These are phyloP conservation scores for Verticillium klebahnii DNA, from an alignment of 2,329 filamentous ascomycete genomes.

Conservation along the genomic window DNA sequence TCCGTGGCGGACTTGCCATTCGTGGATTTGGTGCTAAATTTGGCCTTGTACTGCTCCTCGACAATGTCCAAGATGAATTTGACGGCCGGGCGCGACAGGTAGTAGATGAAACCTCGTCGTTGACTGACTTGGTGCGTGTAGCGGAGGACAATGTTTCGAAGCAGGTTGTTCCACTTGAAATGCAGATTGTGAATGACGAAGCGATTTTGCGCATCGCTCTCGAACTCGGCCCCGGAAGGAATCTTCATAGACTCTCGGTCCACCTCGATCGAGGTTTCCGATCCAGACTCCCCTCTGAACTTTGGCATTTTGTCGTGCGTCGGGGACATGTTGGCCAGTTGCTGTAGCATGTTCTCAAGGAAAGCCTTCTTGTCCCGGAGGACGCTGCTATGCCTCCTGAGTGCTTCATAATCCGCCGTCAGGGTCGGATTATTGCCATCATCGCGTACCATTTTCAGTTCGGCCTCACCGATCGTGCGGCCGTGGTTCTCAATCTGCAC, in stretches of 20 bases:
- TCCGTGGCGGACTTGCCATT: constrained; percentile 2
- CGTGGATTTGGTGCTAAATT: constrained; percentile 32
- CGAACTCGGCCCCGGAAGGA: constrained; percentile 71
- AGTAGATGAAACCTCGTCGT: constrained; percentile 93
- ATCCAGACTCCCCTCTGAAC: constrained; percentile 14
- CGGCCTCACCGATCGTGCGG: constrained; percentile 67
- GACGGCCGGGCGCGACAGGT: constrained; percentile 89
- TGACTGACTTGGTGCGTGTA: constrained; percentile 98
- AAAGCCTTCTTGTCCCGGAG: constrained; percentile 55
- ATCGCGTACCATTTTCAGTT: constrained; percentile 58
- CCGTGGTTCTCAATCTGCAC: constrained; percentile 74
- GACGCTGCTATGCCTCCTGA: constrained; percentile 50
- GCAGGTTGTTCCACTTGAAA: constrained; percentile 95
- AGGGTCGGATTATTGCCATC: constrained; percentile 44
- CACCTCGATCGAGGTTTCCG: constrained; percentile 37
- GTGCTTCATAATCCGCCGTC: constrained; percentile 56
- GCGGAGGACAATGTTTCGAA: constrained; percentile 92
- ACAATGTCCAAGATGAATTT: constrained; percentile 98
- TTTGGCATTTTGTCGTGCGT: constrained; percentile 20
- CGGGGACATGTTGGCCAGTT: constrained; percentile 35
- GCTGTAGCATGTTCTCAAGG: constrained; percentile 52
- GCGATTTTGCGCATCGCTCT: constrained; percentile 94
- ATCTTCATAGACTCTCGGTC: constrained; percentile 60
- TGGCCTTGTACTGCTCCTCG: constrained; percentile 81
- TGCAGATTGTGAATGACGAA: constrained; percentile 98